These are phyloP conservation scores for Serendipita sp. DNA, from an alignment of 768 basidiomycete genomes.

Conservation along the genomic window DNA sequence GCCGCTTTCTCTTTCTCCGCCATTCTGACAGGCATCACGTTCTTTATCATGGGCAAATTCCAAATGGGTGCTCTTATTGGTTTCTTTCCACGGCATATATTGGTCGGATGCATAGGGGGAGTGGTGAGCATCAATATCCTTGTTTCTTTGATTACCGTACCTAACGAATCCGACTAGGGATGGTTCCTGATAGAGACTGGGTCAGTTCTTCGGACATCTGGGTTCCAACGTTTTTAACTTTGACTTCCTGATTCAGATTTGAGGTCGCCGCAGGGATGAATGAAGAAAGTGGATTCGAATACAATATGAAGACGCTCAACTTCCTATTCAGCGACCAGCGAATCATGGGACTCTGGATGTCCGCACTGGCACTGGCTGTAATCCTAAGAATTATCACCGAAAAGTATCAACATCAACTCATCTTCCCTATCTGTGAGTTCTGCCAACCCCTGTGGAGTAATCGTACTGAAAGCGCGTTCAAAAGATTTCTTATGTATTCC, in stretches of 20 bases:
- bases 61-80: conserved; percentile 74
- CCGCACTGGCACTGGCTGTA: conserved; percentile 62
- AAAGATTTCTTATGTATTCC: conserved; percentile 72
- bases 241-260: conserved; percentile 28
- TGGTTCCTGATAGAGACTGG: conserved; percentile 83
- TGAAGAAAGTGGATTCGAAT: conserved; percentile 57
- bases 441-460: conserved; percentile 5
- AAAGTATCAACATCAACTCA: conserved; percentile 67
- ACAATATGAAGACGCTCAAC: conserved; percentile 46
- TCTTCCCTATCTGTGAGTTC: conserved; percentile 72
- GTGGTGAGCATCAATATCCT: conserved; percentile 23
- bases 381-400: conserved; percentile 66
- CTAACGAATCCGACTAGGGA: conserved; percentile 11
- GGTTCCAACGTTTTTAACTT: not conserved
- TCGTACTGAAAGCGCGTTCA: not conserved
- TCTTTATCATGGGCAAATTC: conserved; percentile 73
- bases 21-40: conserved; percentile 67
- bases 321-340: conserved; percentile 49
- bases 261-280: conserved; percentile 69
- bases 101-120: conserved; percentile 42
- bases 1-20: conserved; percentile 78
- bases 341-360: conserved; percentile 58
- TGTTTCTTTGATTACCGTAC: conserved; percentile 1
- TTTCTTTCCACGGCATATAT: conserved; percentile 91
- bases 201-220: conserved; percentile 22